Percentiles rank a stretch among this genome's conserved stretches.
Evolutionary conservation across 2,329 filamentous ascomycete species (phyloP).

Genomic region (Talaromyces marneffei): DNA sequence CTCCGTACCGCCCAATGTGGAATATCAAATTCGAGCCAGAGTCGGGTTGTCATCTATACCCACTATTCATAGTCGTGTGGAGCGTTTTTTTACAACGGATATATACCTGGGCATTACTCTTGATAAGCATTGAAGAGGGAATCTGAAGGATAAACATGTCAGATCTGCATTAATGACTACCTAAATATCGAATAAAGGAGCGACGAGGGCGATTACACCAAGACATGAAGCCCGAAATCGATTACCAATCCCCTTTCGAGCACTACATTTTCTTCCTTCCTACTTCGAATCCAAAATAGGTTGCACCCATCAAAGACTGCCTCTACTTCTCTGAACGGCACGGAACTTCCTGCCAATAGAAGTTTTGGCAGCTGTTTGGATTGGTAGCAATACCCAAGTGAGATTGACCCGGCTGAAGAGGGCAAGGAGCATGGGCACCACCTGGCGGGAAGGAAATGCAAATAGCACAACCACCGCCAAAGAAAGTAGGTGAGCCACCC

Average conservation of each 20-base stretch:
- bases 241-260: no score
- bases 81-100: no score
- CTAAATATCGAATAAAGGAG: neutral
- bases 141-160: no score
- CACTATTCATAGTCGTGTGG: no score
- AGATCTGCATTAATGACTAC: neutral
- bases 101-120: no score
- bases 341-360: conserved; percentile 9
- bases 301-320: neutral
- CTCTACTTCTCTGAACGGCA: conserved; percentile 9
- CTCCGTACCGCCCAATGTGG: no score
- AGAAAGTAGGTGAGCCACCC: conserved; percentile 5
- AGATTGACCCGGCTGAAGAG: conserved; percentile 9
- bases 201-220: neutral
- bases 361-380: conserved; percentile 11
- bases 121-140: neutral
- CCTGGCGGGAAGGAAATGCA: conserved; percentile 10
- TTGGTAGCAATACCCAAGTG: conserved; percentile 11
- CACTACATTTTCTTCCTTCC: neutral
- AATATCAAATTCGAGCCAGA: no score
- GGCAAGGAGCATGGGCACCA: conserved; percentile 13
- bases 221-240: neutral
- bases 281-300: neutral
- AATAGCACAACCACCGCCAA: conserved; percentile 9
- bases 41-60: no score